Evolutionary conservation across 2,329 filamentous ascomycete genomes (phyloP).

Genomic region (Aspergillus aculeatinus): DNA sequence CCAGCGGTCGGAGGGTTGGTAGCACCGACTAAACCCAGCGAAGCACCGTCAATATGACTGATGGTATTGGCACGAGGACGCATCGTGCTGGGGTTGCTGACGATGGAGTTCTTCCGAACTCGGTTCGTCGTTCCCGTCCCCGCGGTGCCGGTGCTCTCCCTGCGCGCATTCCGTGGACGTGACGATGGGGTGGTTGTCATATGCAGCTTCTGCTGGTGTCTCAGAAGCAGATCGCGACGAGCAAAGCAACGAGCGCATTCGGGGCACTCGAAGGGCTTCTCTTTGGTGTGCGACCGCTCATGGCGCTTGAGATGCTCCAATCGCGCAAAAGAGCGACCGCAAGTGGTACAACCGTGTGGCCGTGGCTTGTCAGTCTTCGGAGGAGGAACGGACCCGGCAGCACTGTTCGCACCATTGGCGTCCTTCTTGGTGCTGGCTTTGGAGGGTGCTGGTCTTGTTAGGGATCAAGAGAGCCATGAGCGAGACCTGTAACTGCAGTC

Average conservation of each 20-base stretch:
- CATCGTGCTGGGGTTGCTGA: constrained; percentile 61
- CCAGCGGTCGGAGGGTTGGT: constrained; percentile 22
- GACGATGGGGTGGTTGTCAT: constrained; percentile 86
- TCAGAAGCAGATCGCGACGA: constrained; percentile 81
- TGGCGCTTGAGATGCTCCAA: constrained; percentile 96
- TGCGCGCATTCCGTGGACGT: constrained; percentile 74
- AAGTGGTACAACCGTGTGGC: constrained; percentile 90
- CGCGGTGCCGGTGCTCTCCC: constrained; percentile 79
- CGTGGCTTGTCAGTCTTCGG: constrained; percentile 97
- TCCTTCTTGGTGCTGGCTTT: constrained; percentile 33
- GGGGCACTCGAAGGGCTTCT: constrained; percentile 97
- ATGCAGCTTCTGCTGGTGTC: constrained; percentile 98
- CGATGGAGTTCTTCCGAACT: constrained; percentile 90
- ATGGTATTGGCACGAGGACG: constrained; percentile 94
- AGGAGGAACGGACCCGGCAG: constrained; percentile 55
- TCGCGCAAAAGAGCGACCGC: constrained; percentile 86
- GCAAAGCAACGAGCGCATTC: constrained; percentile 95
- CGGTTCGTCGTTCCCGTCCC: constrained; percentile 67
- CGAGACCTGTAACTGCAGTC: constrained; percentile 9
- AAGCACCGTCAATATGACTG: constrained; percentile 79
- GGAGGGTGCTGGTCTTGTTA: constrained; percentile 22
- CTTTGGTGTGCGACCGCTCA: constrained; percentile 96
- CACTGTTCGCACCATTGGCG: constrained; percentile 26
- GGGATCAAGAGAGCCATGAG: constrained; percentile 18
- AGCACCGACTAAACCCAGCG: constrained; percentile 62